Conservation (phyloP, 2,329 filamentous ascomycete genomes). For the Coniochaeta hoffmannii region DNA sequence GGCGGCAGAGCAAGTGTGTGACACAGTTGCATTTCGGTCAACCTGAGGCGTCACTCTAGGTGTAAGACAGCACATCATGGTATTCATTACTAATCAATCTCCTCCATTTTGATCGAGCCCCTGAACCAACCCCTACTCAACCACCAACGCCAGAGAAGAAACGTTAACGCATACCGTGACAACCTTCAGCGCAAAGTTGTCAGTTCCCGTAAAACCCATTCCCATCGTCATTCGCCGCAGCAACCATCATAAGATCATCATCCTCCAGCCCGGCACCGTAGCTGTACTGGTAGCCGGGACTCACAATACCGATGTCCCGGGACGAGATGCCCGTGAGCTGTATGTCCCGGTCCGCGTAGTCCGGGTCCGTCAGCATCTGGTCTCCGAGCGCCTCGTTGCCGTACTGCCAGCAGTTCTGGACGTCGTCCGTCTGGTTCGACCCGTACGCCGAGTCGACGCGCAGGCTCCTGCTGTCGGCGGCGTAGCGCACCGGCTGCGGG, state of each 20-base stretch:
- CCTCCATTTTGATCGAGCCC: too few species aligned
- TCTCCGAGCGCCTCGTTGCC: neutral
- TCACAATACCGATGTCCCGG: neutral
- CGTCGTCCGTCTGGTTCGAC: neutral
- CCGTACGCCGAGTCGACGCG: constrained; percentile 1
- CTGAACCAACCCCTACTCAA: too few species aligned
- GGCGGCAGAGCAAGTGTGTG: too few species aligned
- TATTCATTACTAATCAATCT: too few species aligned
- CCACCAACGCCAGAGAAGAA: neutral
- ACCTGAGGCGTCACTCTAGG: too few species aligned
- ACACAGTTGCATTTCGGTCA: too few species aligned
- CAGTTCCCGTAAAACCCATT: neutral
- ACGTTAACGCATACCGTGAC: too few species aligned
- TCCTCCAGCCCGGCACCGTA: neutral
- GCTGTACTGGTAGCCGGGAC: neutral
- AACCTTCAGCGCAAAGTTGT: too few species aligned
- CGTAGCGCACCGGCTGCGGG: neutral
- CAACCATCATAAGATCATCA: neutral
- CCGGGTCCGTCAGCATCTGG: neutral
- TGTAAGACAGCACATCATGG: too few species aligned
- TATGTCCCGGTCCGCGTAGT: neutral
- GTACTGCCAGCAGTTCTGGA: neutral
- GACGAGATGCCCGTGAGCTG: neutral
- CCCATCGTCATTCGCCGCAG: neutral
- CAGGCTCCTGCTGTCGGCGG: neutral